phyloP scores from a whole-genome alignment of 139 green algal genomes.

The Coelastrella sp. region DNA sequence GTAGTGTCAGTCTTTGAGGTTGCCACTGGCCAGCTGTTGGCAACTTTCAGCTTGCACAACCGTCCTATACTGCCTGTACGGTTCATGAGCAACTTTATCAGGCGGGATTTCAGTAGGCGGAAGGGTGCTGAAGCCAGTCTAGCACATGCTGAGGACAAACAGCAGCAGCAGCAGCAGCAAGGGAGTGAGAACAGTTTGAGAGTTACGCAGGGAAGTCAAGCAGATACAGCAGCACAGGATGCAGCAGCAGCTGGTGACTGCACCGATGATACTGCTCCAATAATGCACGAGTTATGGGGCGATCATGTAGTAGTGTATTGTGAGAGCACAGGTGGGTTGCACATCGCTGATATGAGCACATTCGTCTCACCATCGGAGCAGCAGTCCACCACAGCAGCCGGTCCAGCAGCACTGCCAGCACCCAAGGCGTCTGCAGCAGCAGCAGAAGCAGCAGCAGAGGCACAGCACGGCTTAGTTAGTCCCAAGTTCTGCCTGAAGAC shows the following conservation, averaged over 20 bases:
- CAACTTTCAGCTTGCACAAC: slow-evolving; percentile 38
- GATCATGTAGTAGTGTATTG: slow-evolving; percentile 19
- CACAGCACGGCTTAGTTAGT: not conserved
- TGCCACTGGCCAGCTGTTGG: slow-evolving; percentile 5
- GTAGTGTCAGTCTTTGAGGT: slow-evolving; percentile 14
- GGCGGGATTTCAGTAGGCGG: not conserved
- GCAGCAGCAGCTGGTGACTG: not conserved
- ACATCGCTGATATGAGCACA: slow-evolving; percentile 25
- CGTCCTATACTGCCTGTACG: slow-evolving; percentile 16
- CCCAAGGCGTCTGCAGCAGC: not conserved
- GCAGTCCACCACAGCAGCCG: not conserved
- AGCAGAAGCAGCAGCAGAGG: not conserved
- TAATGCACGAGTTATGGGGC: not conserved
- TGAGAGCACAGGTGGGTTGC: slow-evolving; percentile 1
- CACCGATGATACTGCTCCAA: not conserved
- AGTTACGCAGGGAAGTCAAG: not conserved
- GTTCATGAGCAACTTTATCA: not conserved
- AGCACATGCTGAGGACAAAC: not conserved
- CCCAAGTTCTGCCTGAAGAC: slow-evolving; percentile 17
- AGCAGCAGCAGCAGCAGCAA: not conserved
- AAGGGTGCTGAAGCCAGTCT: not conserved
- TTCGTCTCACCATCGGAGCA: not conserved
- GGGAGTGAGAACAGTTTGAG: not conserved
- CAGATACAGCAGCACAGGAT: not conserved
- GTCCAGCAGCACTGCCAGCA: not conserved